phyloP scores from a whole-genome alignment of 306 rosid species.

The Corylus avellana region DNA sequence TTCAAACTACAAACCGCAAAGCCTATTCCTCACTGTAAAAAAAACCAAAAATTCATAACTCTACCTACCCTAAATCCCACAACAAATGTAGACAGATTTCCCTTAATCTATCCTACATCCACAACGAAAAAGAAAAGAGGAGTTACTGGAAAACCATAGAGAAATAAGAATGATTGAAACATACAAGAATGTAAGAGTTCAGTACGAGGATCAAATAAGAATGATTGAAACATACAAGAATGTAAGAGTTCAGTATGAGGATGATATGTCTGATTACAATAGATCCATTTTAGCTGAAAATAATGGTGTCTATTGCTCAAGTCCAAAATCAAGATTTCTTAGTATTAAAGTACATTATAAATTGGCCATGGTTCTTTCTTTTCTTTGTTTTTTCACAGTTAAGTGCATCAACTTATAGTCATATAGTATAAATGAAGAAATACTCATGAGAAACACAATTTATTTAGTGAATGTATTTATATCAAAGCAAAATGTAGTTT shows the following conservation, averaged over 20 bases:
- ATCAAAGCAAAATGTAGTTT: background rate
- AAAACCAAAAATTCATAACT: no score
- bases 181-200: background rate
- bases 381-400: background rate
- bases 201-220: background rate
- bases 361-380: background rate
- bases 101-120: no score
- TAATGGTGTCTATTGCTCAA: no score
- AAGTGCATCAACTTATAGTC: background rate
- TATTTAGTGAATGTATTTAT: background rate
- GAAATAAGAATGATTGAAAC: background rate
- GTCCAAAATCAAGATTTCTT: no score
- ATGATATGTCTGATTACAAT: no score
- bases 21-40: no score
- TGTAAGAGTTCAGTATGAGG: background rate
- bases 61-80: no score
- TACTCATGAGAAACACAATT: background rate
- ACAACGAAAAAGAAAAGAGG: no score
- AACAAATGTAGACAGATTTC: no score
- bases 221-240: background rate
- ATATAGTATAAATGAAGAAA: background rate
- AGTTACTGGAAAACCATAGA: no score
- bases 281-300: background rate
- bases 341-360: background rate
- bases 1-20: no score